Base-by-base conservation (phyloP, 2,329 filamentous ascomycete species). In the Decorospora gaudefroyi region DNA sequence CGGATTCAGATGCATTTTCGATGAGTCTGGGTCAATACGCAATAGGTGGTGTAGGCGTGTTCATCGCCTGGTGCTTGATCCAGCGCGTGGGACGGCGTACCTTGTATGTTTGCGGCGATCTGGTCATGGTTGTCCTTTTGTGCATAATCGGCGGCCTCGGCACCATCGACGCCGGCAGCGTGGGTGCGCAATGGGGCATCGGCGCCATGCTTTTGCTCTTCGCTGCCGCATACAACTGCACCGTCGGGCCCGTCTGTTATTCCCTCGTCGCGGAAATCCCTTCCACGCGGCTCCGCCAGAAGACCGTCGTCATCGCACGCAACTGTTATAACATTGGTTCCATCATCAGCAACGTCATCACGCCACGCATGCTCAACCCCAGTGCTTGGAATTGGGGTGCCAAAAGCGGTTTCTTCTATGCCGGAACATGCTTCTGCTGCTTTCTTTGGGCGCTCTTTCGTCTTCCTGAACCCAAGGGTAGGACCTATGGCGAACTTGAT, bases 211-310 rank as follows among this genome's bases (percentile, higher is more conserved):
- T 69, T 10, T 49, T 71, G 4, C 42, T 67, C 34, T 69, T 67
- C 33, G 65, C 90, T 0, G 74, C 92, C 29, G 82, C 86, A 62
- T 96, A 95, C 72, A 88, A 96, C 68, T 76, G 90, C 38, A 88
- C 87, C 0, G 89, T 96, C 29, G 90, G 90, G 16, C 93, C 90
- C 0, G 88, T 95, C 7, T 90, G 87, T 71, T 96, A 95, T 73
- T 92, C 89, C 0, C 81, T 96, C 9, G 90, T 95, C 5, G 82
- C 87, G 1, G 90, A 96, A 68, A 73, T 96, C 22, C 90, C 89
- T 0, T 90, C 89, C 0, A 84, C 88, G 8, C 82, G 90, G 9
- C 79, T 96, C 27, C 87, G 92, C 65, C 90, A 93, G 73, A 96
- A 96, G 77, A 95, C 90, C 0, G 87, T 95, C 30, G 90, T 93